Percentiles rank a stretch among this genome's conserved stretches.
Evolutionary conservation across 805 yeast species (phyloP).

Genomic region (Saccharomyces mikatae): DNA sequence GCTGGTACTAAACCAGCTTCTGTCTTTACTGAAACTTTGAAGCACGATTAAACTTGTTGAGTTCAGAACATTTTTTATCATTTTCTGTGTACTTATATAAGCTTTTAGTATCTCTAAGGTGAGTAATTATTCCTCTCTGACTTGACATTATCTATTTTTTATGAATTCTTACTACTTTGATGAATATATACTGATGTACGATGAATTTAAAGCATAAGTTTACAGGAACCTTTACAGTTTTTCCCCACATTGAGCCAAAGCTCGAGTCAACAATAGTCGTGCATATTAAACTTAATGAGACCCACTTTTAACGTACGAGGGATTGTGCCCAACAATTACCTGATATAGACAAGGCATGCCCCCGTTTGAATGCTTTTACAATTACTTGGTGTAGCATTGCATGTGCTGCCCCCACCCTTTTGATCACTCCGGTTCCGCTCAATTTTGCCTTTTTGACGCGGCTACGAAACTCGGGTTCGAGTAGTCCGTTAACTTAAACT

Average conservation of each 20-base stretch:
- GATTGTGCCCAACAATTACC: background rate
- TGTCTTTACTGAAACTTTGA: conserved; percentile 59
- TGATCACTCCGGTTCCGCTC: background rate
- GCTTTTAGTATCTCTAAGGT: background rate
- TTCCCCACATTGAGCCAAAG: background rate
- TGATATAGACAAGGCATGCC: background rate
- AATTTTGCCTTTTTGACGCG: background rate
- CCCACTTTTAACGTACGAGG: background rate
- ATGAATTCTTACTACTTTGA: no score
- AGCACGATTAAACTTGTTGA: conserved; percentile 40
- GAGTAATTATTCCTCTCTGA: background rate
- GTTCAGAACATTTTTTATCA: background rate
- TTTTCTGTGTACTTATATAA: background rate
- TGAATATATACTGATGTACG: background rate
- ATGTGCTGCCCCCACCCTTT: background rate
- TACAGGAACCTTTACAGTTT: background rate
- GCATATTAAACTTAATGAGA: background rate
- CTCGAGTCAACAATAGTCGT: background rate
- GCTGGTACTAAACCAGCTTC: conserved; percentile 63
- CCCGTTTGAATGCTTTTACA: background rate
- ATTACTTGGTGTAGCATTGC: background rate
- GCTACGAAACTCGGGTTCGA: background rate
- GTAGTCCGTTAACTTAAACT: background rate
- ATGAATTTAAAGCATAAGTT: no score
- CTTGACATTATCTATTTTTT: background rate